phyloP scores from a whole-genome alignment of 1,284 basidiomycete species.

The Cryptococcus wingfieldii region DNA sequence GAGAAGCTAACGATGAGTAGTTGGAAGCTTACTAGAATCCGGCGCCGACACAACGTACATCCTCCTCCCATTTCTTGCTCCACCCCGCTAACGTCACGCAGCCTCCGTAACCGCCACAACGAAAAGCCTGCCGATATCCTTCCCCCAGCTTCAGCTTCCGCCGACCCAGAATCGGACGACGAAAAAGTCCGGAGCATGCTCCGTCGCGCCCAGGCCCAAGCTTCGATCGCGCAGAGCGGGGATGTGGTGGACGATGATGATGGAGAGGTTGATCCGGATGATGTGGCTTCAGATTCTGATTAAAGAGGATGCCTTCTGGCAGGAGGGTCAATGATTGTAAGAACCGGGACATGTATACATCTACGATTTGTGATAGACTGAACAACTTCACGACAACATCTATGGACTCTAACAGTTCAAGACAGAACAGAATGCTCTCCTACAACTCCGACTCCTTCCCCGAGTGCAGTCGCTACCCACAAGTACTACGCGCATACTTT shows the following conservation, averaged over 20 bases:
- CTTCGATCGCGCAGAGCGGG: slow-evolving; percentile 32
- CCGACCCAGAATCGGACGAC: slow-evolving; percentile 38
- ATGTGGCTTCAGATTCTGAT: slow-evolving; percentile 44
- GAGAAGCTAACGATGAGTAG: slow-evolving; percentile 18
- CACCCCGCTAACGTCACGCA: slow-evolving; percentile 36
- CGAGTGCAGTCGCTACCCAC: too few species aligned
- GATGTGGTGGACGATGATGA: slow-evolving; percentile 46
- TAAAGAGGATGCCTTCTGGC: slow-evolving; percentile 1
- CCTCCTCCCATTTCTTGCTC: background rate
- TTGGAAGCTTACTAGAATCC: slow-evolving; percentile 68
- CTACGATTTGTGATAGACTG: too few species aligned
- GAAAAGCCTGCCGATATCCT: slow-evolving; percentile 60
- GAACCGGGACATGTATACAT: too few species aligned
- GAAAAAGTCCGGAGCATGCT: slow-evolving; percentile 41
- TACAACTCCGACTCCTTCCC: too few species aligned
- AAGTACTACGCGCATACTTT: too few species aligned
- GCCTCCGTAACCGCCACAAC: slow-evolving; percentile 69
- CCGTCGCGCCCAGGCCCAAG: slow-evolving; percentile 39
- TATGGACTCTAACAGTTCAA: too few species aligned
- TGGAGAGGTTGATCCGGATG: slow-evolving; percentile 42
- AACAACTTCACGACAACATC: too few species aligned
- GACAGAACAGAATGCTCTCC: too few species aligned
- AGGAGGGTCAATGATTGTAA: too few species aligned
- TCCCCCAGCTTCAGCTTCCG: slow-evolving; percentile 40
- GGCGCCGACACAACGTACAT: slow-evolving; percentile 67